These are phyloP conservation scores for Podila minutissima DNA, from an alignment of 192 early-diverging fungal genomes.

Conservation along the genomic window DNA sequence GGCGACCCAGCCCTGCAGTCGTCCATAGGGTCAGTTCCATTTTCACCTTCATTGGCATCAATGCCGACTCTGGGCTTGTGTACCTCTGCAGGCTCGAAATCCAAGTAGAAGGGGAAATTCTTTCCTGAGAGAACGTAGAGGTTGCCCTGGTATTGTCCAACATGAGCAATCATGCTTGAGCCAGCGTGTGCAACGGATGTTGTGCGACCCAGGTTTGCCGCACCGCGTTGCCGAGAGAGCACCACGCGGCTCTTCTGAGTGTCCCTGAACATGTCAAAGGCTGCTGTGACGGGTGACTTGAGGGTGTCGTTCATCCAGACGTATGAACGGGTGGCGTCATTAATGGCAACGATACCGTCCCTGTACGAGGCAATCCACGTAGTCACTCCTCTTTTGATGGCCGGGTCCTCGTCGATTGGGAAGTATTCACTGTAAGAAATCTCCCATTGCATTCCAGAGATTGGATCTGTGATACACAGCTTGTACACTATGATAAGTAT, in stretches of 20 bases:
- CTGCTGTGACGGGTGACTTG: constrained; percentile 30
- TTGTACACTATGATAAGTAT: constrained; percentile 18
- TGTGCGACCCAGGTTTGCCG: not conserved
- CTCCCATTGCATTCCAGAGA: constrained; percentile 38
- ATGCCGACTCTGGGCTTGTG: constrained; percentile 9
- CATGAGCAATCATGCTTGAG: constrained; percentile 14
- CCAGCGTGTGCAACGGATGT: not conserved
- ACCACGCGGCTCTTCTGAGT: not conserved
- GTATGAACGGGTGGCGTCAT: not conserved
- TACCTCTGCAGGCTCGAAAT: not conserved
- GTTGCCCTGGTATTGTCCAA: constrained; percentile 19
- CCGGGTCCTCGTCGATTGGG: constrained; percentile 8
- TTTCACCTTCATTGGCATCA: constrained; percentile 7
- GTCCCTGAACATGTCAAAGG: constrained; percentile 28
- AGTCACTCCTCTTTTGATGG: not conserved
- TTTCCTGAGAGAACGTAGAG: constrained; percentile 36
- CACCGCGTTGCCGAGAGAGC: constrained; percentile 10
- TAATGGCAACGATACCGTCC: constrained; percentile 17
- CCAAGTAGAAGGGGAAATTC: constrained; percentile 25
- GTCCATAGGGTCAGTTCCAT: not conserved
- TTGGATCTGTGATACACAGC: constrained; percentile 23
- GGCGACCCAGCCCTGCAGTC: constrained; percentile 12
- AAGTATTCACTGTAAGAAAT: constrained; percentile 43
- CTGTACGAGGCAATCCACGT: constrained; percentile 29
- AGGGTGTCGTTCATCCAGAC: constrained; percentile 12